These are phyloP conservation scores for Vitis amurensis DNA, from an alignment of 164 flowering plant genomes.

Conservation along the genomic window DNA sequence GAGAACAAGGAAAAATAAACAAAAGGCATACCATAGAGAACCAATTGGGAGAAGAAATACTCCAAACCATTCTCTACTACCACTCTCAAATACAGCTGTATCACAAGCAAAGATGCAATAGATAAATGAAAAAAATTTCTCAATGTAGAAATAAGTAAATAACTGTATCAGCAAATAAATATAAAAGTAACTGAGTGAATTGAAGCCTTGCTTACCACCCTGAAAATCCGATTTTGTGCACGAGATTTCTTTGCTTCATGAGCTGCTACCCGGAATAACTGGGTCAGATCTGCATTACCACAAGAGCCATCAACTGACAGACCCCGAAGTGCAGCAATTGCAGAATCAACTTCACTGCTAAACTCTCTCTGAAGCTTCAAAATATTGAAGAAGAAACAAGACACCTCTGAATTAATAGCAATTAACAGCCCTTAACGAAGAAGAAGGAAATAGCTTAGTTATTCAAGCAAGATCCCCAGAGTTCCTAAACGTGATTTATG, in stretches of 20 bases:
- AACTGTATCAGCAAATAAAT: neutral
- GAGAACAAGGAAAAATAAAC: too few relatives aligned
- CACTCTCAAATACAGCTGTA: too few relatives aligned
- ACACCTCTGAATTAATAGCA: neutral
- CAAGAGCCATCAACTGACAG: constrained; percentile 56
- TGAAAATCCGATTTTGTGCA: constrained; percentile 70
- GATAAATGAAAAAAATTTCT: neutral
- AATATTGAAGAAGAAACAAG: constrained; percentile 4
- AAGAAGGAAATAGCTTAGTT: neutral
- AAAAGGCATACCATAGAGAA: too few relatives aligned
- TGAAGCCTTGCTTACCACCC: constrained; percentile 61
- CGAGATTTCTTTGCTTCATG: constrained; percentile 90
- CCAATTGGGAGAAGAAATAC: too few relatives aligned
- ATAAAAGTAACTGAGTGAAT: neutral
- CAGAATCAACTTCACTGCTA: constrained; percentile 71
- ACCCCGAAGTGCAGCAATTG: constrained; percentile 46
- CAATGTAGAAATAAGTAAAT: neutral
- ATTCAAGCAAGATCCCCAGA: neutral
- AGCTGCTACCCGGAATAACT: constrained; percentile 72
- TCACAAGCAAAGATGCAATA: neutral
- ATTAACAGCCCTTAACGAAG: neutral
- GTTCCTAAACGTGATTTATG: neutral
- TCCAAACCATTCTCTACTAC: too few relatives aligned
- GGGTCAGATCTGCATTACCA: constrained; percentile 80
- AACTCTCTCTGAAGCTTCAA: constrained; percentile 81